Conservation (phyloP, 208 protist genomes). For the Leishmania aethiopica region DNA sequence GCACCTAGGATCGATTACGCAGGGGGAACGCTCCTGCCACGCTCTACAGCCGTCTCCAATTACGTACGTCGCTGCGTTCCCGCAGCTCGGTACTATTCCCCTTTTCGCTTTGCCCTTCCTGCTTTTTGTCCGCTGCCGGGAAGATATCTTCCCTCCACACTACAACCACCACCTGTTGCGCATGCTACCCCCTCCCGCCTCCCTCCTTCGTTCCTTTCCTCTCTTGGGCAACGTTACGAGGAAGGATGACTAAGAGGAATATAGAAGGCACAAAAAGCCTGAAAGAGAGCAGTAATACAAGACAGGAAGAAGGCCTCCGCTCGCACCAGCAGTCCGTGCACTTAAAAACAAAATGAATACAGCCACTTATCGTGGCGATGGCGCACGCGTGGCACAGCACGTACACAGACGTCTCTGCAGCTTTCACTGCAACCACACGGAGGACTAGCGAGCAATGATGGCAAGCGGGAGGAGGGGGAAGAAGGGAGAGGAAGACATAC, state of each 20-base stretch:
- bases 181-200: neutral
- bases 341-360: neutral
- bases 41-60: neutral
- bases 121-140: neutral
- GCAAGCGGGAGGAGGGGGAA: neutral
- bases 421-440: neutral
- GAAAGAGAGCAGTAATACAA: neutral
- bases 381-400: neutral
- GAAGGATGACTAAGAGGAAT: neutral
- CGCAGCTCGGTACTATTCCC: neutral
- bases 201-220: neutral
- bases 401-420: neutral
- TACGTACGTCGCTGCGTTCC: neutral
- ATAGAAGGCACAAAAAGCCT: neutral
- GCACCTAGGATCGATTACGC: neutral
- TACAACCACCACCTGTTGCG: neutral
- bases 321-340: neutral
- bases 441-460: neutral
- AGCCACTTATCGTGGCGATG: neutral
- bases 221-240: neutral
- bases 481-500: constrained; percentile 1
- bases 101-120: neutral
- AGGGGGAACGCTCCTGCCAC: neutral
- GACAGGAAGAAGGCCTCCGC: neutral
- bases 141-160: neutral